Base-by-base conservation (phyloP, 1,284 basidiomycete species). In the Cutaneotrichosporon cutaneum region DNA sequence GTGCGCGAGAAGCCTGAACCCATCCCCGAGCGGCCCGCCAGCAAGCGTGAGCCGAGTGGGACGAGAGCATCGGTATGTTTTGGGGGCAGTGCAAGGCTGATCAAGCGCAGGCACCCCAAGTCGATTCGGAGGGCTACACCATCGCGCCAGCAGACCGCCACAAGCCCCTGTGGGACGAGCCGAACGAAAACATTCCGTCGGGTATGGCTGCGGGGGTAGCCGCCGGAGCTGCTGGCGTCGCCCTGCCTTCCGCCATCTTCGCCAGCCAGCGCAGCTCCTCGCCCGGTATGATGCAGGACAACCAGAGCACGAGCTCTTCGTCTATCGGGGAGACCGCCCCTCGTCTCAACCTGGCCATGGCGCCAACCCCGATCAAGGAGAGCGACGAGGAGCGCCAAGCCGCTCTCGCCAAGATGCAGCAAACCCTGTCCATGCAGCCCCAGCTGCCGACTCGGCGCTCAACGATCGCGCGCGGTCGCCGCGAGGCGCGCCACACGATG, bases 41-140 rank as follows among this genome's bases (percentile, higher is more conserved):
- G 26, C 26, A n/a, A 51, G 26, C 48, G 48, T n/a, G 35, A 54
- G 24, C 53, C 53, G 11, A 50, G 47, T 21, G 18, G 18, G 6
- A 51, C 26, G 14, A 30, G 16, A n/a, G 6, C 24, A 27, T 27
- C 48, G 48, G 55, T 47, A 24, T 27, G 21, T 39, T 4, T 14
- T 18, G 14, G 11, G 24, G 13, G 35, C 21, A 32, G 26, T 32
- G n/a, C 22, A 13, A 44, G 3, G 39, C 54, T 54, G 50, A 51
- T 45, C 18, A 51, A 51, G 13, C 18, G 8, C 53, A 70, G 66
- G 55, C 69, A 1, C 70, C 74, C 22, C 67, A 62, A 0, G 81
- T 84, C 16, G 83, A 84, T 55, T 71, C 73, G 0, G 82, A 84
- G 54, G 83, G 83, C 7, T 84, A 78, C 76, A 81, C 82, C 11